Evolutionary conservation across 2,329 filamentous ascomycete species (phyloP), one percentile per base, ranked within the genome.

Genomic region (Fusarium sp.): DNA sequence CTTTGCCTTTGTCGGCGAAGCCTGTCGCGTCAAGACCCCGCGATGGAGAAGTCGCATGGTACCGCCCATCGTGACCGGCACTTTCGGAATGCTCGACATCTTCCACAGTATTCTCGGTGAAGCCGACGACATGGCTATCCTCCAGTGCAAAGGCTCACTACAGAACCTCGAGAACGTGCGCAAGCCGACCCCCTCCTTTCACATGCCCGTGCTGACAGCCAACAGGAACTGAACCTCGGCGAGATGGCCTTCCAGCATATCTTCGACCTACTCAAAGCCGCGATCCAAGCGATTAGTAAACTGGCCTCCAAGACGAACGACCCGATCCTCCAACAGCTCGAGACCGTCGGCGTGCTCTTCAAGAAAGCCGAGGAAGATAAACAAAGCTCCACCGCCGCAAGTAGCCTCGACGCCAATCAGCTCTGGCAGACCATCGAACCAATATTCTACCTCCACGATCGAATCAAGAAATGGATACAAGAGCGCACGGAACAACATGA

Each of bases 391-490:
- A 55, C 66, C 10, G 63, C 56, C 14, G 66, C 76, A 29, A 66
- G 45, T 6, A 60, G n/a, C 7, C 54, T 74, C 10, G 75, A 78
- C 35, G 73, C 72, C 12, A 72, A 66, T 27, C 78, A 94, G 80
- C 87, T 98, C 68, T 90, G 94, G 70, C 95, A 95, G 10, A 90
- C 97, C 76, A 96, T 98, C 79, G 92, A 91, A 51, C 89, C 92
- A 35, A 92, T 94, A 5, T 94, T 93, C 21, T 89, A 93, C 76
- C 89, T 90, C 38, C 86, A 79, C 25, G 78, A 79, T 42, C 68
- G 76, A 16, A 72, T 79, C 31, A 79, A 79, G 60, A 79, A 79
- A 57, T 79, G 78, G 77, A 57, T 98, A 35, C 95, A 97, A 80
- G 87, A 90, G 16, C 94, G 94, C 7, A 95, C 92, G 18, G 65